phyloP scores from a whole-genome alignment of 441 rosid species.

The Mallotus repandus region DNA sequence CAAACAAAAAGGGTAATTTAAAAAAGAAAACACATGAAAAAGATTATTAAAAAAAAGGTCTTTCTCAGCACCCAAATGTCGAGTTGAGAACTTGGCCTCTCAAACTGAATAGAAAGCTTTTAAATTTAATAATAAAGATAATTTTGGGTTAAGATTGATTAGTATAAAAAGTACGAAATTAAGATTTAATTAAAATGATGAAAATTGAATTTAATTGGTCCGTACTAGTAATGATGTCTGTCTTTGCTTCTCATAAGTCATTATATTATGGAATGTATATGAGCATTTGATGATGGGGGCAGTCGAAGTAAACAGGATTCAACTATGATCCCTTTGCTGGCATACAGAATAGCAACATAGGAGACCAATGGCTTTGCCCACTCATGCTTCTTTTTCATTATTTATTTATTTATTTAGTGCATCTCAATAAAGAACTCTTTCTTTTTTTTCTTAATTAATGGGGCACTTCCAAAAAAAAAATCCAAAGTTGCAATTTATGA shows the following conservation, averaged over 20 bases:
- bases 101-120: constrained; percentile 20
- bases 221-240: constrained; percentile 38
- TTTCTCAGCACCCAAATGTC: constrained; percentile 34
- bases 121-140: background rate
- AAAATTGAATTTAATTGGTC: constrained; percentile 2
- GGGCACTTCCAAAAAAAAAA: too few species aligned
- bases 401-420: background rate
- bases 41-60: background rate
- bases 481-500: too few species aligned
- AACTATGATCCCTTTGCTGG: constrained; percentile 16
- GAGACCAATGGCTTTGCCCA: background rate
- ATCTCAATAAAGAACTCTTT: background rate
- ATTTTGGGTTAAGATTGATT: background rate
- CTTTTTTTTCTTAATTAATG: background rate
- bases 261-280: background rate
- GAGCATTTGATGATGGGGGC: constrained; percentile 15
- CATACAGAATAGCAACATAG: constrained; percentile 10
- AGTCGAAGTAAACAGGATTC: constrained; percentile 20
- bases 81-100: constrained; percentile 30
- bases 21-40: background rate
- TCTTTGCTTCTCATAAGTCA: constrained; percentile 21
- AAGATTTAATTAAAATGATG: constrained; percentile 18
- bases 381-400: background rate
- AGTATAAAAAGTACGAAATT: constrained; percentile 11
- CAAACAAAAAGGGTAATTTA: background rate